Conservation (phyloP, 2,329 filamentous ascomycete species). For the Claviceps digitariae region DNA sequence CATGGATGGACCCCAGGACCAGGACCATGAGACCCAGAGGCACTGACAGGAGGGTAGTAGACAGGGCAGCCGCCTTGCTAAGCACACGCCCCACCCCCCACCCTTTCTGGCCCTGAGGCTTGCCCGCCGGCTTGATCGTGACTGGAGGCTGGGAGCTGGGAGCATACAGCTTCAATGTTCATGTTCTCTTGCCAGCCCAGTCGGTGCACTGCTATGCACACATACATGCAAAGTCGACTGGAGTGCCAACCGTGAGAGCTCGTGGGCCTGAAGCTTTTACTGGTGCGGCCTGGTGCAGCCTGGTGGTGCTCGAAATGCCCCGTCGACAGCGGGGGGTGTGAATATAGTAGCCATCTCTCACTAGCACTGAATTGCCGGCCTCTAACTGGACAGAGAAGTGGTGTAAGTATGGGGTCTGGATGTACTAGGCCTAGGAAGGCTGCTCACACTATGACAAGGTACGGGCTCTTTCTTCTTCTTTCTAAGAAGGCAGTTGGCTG, state of each 20-base stretch:
- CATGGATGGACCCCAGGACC: slow-evolving; percentile 3
- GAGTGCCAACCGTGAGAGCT: neutral
- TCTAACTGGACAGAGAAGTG: neutral
- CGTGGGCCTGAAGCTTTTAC: neutral
- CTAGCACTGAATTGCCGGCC: neutral
- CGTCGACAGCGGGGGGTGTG: neutral
- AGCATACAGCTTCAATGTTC: too few species aligned
- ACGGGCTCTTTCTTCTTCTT: neutral
- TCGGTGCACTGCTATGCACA: too few species aligned
- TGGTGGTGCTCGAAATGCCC: neutral
- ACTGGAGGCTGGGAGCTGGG: neutral
- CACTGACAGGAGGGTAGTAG: slow-evolving; percentile 2
- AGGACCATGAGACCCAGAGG: slow-evolving; percentile 2
- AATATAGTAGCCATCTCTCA: neutral
- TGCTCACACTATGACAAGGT: neutral
- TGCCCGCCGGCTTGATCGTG: too few species aligned
- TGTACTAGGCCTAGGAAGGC: neutral
- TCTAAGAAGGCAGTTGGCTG: slow-evolving; percentile 8
- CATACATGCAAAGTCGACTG: neutral
- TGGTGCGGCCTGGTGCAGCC: neutral
- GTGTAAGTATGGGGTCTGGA: neutral
- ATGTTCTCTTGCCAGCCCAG: too few species aligned
- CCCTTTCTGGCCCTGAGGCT: too few species aligned
- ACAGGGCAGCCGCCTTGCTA: neutral
- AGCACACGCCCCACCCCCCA: neutral